Conservation (phyloP, 495 filamentous ascomycete species). For the Penicillium manginii region DNA sequence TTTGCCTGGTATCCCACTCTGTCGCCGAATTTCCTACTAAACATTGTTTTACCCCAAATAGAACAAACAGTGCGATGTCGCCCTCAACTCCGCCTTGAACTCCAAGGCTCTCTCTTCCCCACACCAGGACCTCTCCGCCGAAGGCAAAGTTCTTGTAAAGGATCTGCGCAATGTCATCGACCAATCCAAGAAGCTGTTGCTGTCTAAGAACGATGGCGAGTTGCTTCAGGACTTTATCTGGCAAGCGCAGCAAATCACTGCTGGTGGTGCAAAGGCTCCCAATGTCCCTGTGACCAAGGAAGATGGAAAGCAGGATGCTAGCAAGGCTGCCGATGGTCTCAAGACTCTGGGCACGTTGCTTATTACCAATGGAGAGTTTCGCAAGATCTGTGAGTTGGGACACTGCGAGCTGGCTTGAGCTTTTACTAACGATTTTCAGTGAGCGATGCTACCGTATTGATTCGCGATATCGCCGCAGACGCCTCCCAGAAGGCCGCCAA, state of each 20-base stretch:
- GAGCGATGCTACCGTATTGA: conserved; percentile 78
- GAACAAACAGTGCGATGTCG: conserved; percentile 96
- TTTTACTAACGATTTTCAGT: conserved; percentile 57
- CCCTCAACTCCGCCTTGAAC: conserved; percentile 79
- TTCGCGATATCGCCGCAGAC: conserved; percentile 90
- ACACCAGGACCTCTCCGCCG: conserved; percentile 76
- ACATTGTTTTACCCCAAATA: conserved; percentile 15
- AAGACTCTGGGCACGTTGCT: conserved; percentile 86
- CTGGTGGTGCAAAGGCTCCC: conserved; percentile 62
- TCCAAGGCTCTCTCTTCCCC: conserved; percentile 70
- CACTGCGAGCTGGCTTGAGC: background rate
- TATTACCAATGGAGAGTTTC: conserved; percentile 95
- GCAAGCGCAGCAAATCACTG: conserved; percentile 74
- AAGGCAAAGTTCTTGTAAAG: conserved; percentile 74
- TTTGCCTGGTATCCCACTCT: conserved; percentile 10
- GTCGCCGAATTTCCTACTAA: conserved; percentile 14
- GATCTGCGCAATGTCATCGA: conserved; percentile 85
- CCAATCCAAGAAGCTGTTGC: conserved; percentile 82
- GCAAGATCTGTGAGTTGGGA: conserved; percentile 77
- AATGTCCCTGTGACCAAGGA: conserved; percentile 72
- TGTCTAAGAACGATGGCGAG: conserved; percentile 95
- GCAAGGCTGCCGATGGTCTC: conserved; percentile 81
- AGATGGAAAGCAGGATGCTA: conserved; percentile 76
- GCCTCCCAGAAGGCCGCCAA: conserved; percentile 81
- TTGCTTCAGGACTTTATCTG: conserved; percentile 96